Base-by-base conservation (phyloP, 129 eudicot genomes). In the Rutidosis leptorrhynchoides region DNA sequence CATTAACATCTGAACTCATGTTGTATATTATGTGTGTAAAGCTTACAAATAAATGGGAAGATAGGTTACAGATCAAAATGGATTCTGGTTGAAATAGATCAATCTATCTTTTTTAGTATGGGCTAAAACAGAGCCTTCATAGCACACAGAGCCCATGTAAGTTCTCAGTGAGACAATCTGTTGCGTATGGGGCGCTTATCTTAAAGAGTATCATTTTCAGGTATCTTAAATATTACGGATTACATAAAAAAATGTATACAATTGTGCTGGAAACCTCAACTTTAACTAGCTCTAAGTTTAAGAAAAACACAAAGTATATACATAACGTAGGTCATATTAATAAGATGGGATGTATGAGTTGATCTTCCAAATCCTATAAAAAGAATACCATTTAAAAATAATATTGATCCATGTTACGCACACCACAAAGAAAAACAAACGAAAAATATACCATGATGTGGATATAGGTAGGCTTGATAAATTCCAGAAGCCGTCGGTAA, bases 401-500 rank as follows among this genome's bases (percentile, higher is more conserved):
- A 65, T 2, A 33, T 42, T 10, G 11, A 46, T 48, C 46, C 16
- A n/a, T 45, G 19, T 19, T 15, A 29, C 25, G 49, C 62, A 59
- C 59, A 62, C 3, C 32, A 51, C 32, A 67, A 6, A 19, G 16
- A 14, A 23, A n/a, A 40, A 8, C 29, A 21, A 19, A 65, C 0
- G 6, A 23, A 67, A 33, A 53, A 26, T 49, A 85, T 71, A 94
- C 99, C 99, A 94, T 94, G 51, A 94, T 78, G 80, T 94, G 99
- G 68, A 94, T 84, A 74, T 82, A 89, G 49, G 77, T 74, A 12
- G 99, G 99, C 70, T 84, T 79, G 60, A 94, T 84, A 67, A 78
- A 84, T 25, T 94, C 99, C 77, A 94, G 49, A 48, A 94, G 95
- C 27, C 94, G 80, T 45, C 80, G 79, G 79, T 94, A 94, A 77